These are phyloP conservation scores for Clarireedia sp. DNA, from an alignment of 2,329 filamentous ascomycete genomes.

Conservation along the genomic window DNA sequence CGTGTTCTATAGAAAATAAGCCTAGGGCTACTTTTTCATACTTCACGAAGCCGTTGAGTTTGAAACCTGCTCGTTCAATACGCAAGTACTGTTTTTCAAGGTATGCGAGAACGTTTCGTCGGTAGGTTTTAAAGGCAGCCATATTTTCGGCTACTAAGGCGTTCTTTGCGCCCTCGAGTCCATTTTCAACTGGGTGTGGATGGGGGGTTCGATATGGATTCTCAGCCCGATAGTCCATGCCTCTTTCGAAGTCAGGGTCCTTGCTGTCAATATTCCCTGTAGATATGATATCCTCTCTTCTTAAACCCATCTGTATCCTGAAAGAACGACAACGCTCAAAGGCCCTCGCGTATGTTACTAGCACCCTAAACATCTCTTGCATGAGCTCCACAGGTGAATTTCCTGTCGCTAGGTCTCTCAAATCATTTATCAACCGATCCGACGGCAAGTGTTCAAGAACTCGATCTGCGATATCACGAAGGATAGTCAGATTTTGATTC, in stretches of 20 bases:
- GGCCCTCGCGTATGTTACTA: constrained; percentile 4
- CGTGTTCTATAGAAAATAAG: not conserved
- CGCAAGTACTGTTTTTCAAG: not conserved
- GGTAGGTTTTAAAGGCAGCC: not conserved
- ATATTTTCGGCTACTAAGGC: not conserved
- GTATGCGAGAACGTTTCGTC: not conserved
- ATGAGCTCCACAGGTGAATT: not conserved
- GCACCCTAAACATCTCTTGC: constrained; percentile 1
- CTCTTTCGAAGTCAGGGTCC: no score
- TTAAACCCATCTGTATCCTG: constrained; percentile 7
- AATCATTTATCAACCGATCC: not conserved
- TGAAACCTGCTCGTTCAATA: not conserved
- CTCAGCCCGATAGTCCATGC: no score
- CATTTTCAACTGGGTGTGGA: constrained; percentile 1
- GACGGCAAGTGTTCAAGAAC: not conserved
- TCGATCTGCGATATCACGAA: no score
- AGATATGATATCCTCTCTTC: not conserved
- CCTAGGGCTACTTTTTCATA: not conserved
- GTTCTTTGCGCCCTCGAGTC: not conserved
- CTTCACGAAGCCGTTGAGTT: not conserved
- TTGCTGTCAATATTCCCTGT: no score
- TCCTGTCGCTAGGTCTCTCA: not conserved
- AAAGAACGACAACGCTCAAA: constrained; percentile 8
- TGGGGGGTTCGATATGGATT: not conserved
- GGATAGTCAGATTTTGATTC: no score